These are phyloP conservation scores for Euphorbia peplus DNA, from an alignment of 345 rosid species.

Conservation along the genomic window DNA sequence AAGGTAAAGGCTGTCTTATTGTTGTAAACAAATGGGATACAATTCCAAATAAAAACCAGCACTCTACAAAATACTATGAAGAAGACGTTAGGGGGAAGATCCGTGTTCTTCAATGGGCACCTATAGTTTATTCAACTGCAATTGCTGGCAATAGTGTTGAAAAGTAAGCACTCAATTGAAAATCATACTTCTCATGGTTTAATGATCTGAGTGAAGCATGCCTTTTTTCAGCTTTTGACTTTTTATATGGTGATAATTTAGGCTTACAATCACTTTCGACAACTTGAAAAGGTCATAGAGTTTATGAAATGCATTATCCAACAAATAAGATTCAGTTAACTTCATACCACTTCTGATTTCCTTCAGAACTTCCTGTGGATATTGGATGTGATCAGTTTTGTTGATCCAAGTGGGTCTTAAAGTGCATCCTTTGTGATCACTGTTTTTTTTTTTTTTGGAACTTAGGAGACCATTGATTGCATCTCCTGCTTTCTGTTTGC, in stretches of 20 bases:
- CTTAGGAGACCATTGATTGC: background rate
- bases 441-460: background rate
- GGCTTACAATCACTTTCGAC: background rate
- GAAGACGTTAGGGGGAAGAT: conserved; percentile 90
- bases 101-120: conserved; percentile 89
- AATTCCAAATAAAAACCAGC: conserved; percentile 84
- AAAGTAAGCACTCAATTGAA: conserved; percentile 43
- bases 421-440: background rate
- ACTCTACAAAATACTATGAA: conserved; percentile 71
- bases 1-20: conserved; percentile 90
- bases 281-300: background rate
- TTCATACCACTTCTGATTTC: background rate
- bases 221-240: background rate
- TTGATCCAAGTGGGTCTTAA: too few relatives aligned
- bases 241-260: background rate
- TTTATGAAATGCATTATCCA: background rate
- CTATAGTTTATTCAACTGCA: conserved; percentile 89
- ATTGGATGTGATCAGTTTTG: too few relatives aligned
- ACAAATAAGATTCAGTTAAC: background rate
- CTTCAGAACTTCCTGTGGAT: too few relatives aligned
- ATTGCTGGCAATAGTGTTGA: conserved; percentile 83
- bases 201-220: background rate
- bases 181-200: background rate
- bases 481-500: background rate
- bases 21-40: conserved; percentile 99